phyloP scores from a whole-genome alignment of 345 rosid species.

The Bruguiera gymnorhiza region DNA sequence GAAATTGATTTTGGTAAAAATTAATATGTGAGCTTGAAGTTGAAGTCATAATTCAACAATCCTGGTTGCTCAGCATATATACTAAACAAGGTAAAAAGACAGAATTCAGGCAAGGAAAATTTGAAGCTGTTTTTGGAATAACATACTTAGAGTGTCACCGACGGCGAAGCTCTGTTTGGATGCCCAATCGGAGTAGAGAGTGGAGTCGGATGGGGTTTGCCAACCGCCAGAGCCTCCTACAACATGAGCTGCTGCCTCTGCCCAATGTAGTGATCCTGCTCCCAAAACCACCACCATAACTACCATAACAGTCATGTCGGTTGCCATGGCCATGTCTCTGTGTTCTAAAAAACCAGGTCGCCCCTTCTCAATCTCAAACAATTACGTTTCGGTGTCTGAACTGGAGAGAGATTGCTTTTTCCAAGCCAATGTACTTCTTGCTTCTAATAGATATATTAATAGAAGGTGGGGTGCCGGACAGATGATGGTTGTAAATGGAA shows the following conservation, averaged over 20 bases:
- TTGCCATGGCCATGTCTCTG: conserved; percentile 16
- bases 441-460: too few species aligned
- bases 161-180: background rate
- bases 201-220: conserved; percentile 13
- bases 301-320: conserved; percentile 9
- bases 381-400: background rate
- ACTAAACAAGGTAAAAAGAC: background rate
- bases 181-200: conserved; percentile 19
- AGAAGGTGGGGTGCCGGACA: too few species aligned
- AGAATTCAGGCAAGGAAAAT: background rate
- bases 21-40: too few species aligned
- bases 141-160: conserved; percentile 21
- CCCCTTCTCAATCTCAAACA: conserved; percentile 9
- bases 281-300: conserved; percentile 11
- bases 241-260: conserved; percentile 16
- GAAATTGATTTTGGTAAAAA: too few species aligned
- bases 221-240: conserved; percentile 45
- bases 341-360: conserved; percentile 24
- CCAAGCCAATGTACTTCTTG: too few species aligned
- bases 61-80: too few species aligned
- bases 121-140: background rate
- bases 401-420: too few species aligned
- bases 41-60: too few species aligned
- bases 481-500: too few species aligned
- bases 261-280: background rate